Base-by-base conservation (phyloP, 2,329 filamentous ascomycete species). In the Fonsecaea erecta region DNA sequence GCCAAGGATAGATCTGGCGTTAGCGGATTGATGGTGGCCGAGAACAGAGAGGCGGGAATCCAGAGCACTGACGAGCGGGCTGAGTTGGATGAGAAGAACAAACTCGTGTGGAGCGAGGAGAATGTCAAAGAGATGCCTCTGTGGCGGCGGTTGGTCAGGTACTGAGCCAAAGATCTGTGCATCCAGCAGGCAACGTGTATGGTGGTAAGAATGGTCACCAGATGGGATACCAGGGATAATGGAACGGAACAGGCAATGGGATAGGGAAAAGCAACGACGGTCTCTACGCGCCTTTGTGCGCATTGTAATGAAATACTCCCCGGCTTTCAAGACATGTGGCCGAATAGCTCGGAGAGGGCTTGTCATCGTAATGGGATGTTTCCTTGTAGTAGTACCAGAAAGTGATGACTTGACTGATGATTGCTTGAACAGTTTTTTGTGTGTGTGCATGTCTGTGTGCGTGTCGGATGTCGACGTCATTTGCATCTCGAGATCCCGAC, bases 1-100 rank as follows among this genome's bases (percentile, higher is more conserved):
- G 92, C 93, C 0, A 82, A 85, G 62, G 93, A 97, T 73, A 78
- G 83, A 0, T 87, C 87, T 54, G 90, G 92, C 2, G 85, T 96
- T 40, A 92, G 88, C 60, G 84, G 83, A 69, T 88, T 93, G 73
- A 92, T 96, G 77, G 82, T 95, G 35, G 81, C 82, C n/a, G 88
- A 93, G 68, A 92, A 90, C 0, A 82, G 83, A 71, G 84, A 84
- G 67, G 82, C 88, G n/a, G 66, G 65, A 5, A 90, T 92, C 43
- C 86, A 86, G 0, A 94, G 94, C 59, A 94, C 90, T 0, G 92
- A 97, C 74, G 88, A 91, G 68, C 88, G 87, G 2, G 90, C 89
- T 52, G 84, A 83, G 61, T 76, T 93, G 48, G 82, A 90, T 73
- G 89, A 90, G 71, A 90, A 90, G 79, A 89, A 89, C 75, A 86